These are phyloP conservation scores for Magnaporthales sp. DNA, from an alignment of 2,329 filamentous ascomycete species.

Conservation along the genomic window DNA sequence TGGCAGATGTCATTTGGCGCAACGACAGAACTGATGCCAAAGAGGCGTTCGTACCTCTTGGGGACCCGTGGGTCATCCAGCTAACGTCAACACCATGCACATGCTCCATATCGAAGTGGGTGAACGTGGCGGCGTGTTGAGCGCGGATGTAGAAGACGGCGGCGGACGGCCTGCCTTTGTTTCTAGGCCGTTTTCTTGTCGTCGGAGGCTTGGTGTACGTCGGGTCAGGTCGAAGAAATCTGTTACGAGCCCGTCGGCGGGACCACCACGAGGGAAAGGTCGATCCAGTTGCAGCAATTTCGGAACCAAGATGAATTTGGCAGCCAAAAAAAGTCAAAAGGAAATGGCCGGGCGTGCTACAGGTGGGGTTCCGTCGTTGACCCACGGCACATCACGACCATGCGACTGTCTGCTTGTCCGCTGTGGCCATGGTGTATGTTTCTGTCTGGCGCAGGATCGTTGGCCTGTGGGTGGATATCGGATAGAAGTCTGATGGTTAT, in stretches of 20 bases:
- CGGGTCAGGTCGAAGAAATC: not conserved
- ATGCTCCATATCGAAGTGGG: constrained; percentile 54
- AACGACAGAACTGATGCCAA: not conserved
- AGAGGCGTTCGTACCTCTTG: constrained; percentile 56
- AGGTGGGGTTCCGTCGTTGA: not conserved
- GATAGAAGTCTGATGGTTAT: not conserved
- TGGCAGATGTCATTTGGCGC: not conserved
- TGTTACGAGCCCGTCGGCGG: not conserved
- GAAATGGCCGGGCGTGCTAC: not conserved
- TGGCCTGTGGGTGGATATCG: not conserved
- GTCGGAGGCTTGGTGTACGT: not conserved
- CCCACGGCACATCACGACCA: not conserved
- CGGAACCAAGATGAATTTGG: not conserved
- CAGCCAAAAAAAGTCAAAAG: not conserved
- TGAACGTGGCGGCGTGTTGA: not conserved
- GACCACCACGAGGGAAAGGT: not conserved
- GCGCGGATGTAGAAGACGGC: not conserved
- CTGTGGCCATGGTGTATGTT: not conserved
- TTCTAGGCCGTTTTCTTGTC: not conserved
- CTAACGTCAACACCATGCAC: constrained; percentile 79
- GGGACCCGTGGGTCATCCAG: constrained; percentile 76
- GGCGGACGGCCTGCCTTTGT: not conserved
- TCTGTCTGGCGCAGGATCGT: not conserved
- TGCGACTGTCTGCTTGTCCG: not conserved
- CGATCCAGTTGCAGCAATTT: too few species aligned